Percentiles rank a stretch among this genome's conserved stretches.
These are phyloP conservation scores for Conticribra guillardii DNA, from an alignment of 108 stramenopile species.

Conservation along the genomic window DNA sequence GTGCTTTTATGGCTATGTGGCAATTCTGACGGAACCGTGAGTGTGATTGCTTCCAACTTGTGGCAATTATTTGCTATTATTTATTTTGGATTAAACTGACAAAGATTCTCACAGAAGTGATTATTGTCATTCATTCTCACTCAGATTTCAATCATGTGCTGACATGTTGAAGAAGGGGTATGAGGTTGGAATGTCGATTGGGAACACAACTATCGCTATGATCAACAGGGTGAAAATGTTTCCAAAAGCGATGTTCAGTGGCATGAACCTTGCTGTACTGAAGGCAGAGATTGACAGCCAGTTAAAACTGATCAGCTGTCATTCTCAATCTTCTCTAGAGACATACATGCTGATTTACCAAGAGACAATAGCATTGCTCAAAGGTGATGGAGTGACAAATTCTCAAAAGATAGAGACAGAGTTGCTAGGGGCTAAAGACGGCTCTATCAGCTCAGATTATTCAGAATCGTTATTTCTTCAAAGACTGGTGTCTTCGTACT, in stretches of 20 bases:
- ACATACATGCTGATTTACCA: background rate
- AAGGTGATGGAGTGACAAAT: background rate
- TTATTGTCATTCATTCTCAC: too few relatives aligned
- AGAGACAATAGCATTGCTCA: background rate
- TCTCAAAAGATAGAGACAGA: background rate
- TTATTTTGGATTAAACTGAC: too few relatives aligned
- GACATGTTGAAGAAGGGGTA: slow-evolving; percentile 3
- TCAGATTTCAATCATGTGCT: slow-evolving; percentile 2
- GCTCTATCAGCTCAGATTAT: background rate
- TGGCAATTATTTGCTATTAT: too few relatives aligned
- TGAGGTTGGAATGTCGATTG: background rate
- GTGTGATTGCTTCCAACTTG: too few relatives aligned
- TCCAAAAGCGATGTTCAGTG: background rate
- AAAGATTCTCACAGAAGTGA: too few relatives aligned
- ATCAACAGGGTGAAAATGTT: background rate
- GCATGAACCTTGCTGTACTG: background rate
- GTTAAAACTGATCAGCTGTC: background rate
- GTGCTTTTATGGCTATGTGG: slow-evolving; percentile 1
- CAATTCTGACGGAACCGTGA: slow-evolving; percentile 4
- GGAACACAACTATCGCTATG: background rate
- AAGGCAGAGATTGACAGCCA: background rate
- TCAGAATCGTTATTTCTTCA: background rate
- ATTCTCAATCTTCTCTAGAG: background rate
- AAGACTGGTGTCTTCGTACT: background rate
- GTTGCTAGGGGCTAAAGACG: background rate